These are phyloP conservation scores for Kodamaea jinghongensis DNA, from an alignment of 805 yeast genomes.

Conservation along the genomic window DNA sequence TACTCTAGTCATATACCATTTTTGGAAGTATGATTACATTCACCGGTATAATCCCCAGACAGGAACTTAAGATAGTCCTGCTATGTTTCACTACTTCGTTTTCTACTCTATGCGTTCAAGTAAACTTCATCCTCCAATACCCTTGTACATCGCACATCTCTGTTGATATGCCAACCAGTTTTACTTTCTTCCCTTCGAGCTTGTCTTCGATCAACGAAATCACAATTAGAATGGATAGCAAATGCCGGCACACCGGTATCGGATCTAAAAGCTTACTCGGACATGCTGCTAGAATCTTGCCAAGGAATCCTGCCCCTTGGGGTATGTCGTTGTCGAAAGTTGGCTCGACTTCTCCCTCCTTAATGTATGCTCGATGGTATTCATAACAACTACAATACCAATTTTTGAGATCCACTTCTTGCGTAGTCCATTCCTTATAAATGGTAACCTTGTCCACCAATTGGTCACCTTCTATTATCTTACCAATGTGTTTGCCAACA, in stretches of 20 bases:
- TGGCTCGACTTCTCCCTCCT: not conserved
- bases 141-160: no score
- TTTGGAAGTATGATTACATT: no score
- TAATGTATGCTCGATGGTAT: conserved; percentile 14
- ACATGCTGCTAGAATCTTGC: not conserved
- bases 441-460: not conserved
- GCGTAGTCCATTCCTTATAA: not conserved
- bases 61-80: no score
- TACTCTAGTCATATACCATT: no score
- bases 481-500: not conserved
- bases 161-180: no score
- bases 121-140: no score
- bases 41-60: no score
- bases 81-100: no score
- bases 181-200: no score
- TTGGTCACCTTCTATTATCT: not conserved
- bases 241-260: conserved; percentile 3
- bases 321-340: no score
- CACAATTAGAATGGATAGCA: not conserved
- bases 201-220: no score
- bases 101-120: no score
- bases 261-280: conserved; percentile 1
- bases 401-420: conserved; percentile 19
- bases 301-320: not conserved
- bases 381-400: conserved; percentile 35